Percentiles rank a stretch among this genome's conserved stretches.
Conservation (phyloP, 2,329 filamentous ascomycete species). For the Aureobasidium sp. region DNA sequence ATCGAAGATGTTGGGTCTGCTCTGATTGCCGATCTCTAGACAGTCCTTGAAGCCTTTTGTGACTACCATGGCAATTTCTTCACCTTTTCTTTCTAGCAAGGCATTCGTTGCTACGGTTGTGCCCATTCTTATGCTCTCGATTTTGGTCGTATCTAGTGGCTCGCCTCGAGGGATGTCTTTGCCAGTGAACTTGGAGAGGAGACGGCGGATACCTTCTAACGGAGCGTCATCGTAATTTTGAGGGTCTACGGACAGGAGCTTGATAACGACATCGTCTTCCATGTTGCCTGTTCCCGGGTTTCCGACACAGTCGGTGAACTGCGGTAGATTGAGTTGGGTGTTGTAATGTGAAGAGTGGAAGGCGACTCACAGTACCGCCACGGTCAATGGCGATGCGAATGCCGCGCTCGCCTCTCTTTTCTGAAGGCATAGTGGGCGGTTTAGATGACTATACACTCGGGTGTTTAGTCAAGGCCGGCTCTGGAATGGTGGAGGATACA, state of each 20-base stretch:
- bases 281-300: slow-evolving; percentile 61
- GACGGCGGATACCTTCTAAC: slow-evolving; percentile 79
- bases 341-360: too few relatives aligned
- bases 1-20: slow-evolving; percentile 82
- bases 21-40: slow-evolving; percentile 83
- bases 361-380: slow-evolving; percentile 47
- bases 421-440: slow-evolving; percentile 11
- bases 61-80: slow-evolving; percentile 78
- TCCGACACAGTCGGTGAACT: slow-evolving; percentile 83
- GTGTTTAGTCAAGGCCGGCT: background rate
- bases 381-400: slow-evolving; percentile 70
- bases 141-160: slow-evolving; percentile 69
- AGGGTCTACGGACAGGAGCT: slow-evolving; percentile 83
- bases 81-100: slow-evolving; percentile 79
- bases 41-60: slow-evolving; percentile 85
- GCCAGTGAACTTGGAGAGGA: slow-evolving; percentile 68
- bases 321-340: background rate
- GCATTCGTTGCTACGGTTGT: slow-evolving; percentile 94
- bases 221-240: slow-evolving; percentile 86
- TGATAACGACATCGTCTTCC: slow-evolving; percentile 71
- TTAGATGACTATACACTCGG: background rate
- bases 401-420: slow-evolving; percentile 39
- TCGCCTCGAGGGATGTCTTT: slow-evolving; percentile 71
- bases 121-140: slow-evolving; percentile 91
- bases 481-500: background rate